Percentiles rank a stretch among this genome's conserved stretches.
phyloP scores from a whole-genome alignment of 805 yeast species.

The Candida verbasci region DNA sequence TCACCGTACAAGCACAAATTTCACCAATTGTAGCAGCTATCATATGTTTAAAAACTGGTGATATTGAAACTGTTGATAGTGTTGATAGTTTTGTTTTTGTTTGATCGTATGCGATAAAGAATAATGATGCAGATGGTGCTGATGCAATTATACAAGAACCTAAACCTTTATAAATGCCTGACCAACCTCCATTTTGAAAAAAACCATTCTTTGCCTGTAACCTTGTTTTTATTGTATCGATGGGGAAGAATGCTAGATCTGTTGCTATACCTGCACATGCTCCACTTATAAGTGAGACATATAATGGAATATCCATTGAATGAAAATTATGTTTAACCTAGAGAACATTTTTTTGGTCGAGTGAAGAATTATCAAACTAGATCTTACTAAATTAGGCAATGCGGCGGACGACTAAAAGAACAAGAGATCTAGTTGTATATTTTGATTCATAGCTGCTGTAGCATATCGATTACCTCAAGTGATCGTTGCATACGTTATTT shows the following conservation, averaged over 20 bases:
- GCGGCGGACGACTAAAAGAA: too few species aligned
- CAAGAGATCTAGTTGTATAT: too few species aligned
- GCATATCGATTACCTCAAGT: too few species aligned
- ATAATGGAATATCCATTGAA: background rate
- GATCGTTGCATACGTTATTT: too few species aligned
- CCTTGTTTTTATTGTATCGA: slow-evolving; percentile 91
- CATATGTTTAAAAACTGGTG: slow-evolving; percentile 64
- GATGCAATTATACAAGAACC: slow-evolving; percentile 93
- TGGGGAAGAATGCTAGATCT: slow-evolving; percentile 91
- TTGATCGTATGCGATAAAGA: slow-evolving; percentile 73
- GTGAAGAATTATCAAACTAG: too few species aligned
- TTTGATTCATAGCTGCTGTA: too few species aligned
- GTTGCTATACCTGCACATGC: slow-evolving; percentile 97
- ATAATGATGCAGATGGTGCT: slow-evolving; percentile 65
- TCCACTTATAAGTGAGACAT: slow-evolving; percentile 48
- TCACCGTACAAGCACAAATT: slow-evolving; percentile 83
- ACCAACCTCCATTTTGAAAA: slow-evolving; percentile 87
- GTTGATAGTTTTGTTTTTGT: slow-evolving; percentile 45
- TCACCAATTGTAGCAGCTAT: slow-evolving; percentile 85
- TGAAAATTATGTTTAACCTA: too few species aligned
- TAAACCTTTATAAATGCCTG: slow-evolving; percentile 84
- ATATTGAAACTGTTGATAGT: slow-evolving; percentile 21
- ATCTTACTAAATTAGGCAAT: too few species aligned
- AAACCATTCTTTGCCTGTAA: slow-evolving; percentile 95
- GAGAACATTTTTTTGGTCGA: too few species aligned